Conservation (phyloP, 1,284 basidiomycete genomes). For the Tilletia setariae region DNA sequence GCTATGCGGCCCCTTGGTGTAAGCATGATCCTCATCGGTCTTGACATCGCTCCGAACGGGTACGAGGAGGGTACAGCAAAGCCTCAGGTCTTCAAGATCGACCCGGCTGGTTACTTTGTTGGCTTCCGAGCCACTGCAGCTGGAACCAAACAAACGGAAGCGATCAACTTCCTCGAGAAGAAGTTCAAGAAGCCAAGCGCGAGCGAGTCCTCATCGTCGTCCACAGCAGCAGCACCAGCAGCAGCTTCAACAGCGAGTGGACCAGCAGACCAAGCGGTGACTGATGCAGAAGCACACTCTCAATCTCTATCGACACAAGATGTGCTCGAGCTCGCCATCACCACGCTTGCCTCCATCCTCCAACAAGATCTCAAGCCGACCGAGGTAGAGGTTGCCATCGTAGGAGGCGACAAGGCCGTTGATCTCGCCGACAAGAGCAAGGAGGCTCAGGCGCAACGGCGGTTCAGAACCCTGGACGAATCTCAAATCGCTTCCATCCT, state of each 20-base stretch:
- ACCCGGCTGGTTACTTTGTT: constrained; percentile 97
- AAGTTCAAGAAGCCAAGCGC: constrained; percentile 84
- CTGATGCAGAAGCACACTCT: constrained; percentile 34
- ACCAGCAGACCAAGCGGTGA: constrained; percentile 35
- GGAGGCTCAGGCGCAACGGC: constrained; percentile 32
- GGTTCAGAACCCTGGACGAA: constrained; percentile 46
- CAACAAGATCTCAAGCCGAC: constrained; percentile 84
- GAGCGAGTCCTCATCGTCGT: constrained; percentile 7
- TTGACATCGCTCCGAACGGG: constrained; percentile 60
- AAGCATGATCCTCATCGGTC: constrained; percentile 92
- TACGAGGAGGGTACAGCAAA: constrained; percentile 64
- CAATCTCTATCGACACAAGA: constrained; percentile 38
- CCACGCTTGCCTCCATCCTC: constrained; percentile 85
- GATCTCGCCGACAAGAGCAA: constrained; percentile 22
- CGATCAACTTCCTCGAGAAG: constrained; percentile 94
- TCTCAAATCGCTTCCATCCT: constrained; percentile 44
- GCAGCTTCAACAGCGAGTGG: constrained; percentile 18
- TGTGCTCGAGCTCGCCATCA: constrained; percentile 76
- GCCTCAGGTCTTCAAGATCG: constrained; percentile 95
- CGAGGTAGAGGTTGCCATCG: constrained; percentile 61
- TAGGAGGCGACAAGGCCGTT: constrained; percentile 36
- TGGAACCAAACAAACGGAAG: constrained; percentile 97
- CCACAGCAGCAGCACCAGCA: constrained; percentile 6
- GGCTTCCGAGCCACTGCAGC: constrained; percentile 95
- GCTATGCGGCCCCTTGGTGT: constrained; percentile 97